Percentiles rank a stretch among this genome's conserved stretches.
These are phyloP conservation scores for Byssoonygena ceratinophila DNA, from an alignment of 2,329 filamentous ascomycete species.

Conservation along the genomic window DNA sequence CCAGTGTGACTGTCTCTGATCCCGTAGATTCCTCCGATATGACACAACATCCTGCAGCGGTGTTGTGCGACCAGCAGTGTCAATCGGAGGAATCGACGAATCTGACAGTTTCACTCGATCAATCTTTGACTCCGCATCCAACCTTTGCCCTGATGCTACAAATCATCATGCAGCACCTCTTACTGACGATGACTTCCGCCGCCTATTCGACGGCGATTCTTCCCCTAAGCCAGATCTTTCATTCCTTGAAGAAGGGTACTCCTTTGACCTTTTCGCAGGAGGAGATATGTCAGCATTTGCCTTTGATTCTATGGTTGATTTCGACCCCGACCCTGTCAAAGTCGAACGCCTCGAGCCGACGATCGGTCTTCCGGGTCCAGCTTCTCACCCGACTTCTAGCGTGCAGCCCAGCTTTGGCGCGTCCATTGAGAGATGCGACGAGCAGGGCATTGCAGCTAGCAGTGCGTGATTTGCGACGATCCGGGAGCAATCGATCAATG, in stretches of 20 bases:
- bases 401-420: slow-evolving; percentile 46
- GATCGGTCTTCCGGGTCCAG: slow-evolving; percentile 41
- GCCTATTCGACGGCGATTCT: slow-evolving; percentile 51
- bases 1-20: slow-evolving; percentile 33
- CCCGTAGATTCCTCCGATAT: slow-evolving; percentile 59
- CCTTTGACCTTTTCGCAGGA: slow-evolving; percentile 54
- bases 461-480: slow-evolving; percentile 34
- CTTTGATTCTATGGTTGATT: slow-evolving; percentile 48
- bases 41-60: slow-evolving; percentile 99
- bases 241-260: slow-evolving; percentile 65
- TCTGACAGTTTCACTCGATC: slow-evolving; percentile 37
- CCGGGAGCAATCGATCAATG: slow-evolving; percentile 27
- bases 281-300: slow-evolving; percentile 42
- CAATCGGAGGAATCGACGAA: slow-evolving; percentile 58
- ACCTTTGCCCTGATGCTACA: slow-evolving; percentile 42
- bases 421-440: slow-evolving; percentile 45
- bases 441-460: slow-evolving; percentile 44
- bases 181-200: slow-evolving; percentile 57
- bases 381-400: slow-evolving; percentile 42
- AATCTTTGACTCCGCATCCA: slow-evolving; percentile 32
- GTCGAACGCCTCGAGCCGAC: slow-evolving; percentile 36
- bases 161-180: slow-evolving; percentile 53
- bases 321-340: slow-evolving; percentile 41
- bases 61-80: slow-evolving; percentile 99
- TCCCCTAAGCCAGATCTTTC: slow-evolving; percentile 62